Conservation (phyloP, 495 filamentous ascomycete species). For the Penicillium parvum region DNA sequence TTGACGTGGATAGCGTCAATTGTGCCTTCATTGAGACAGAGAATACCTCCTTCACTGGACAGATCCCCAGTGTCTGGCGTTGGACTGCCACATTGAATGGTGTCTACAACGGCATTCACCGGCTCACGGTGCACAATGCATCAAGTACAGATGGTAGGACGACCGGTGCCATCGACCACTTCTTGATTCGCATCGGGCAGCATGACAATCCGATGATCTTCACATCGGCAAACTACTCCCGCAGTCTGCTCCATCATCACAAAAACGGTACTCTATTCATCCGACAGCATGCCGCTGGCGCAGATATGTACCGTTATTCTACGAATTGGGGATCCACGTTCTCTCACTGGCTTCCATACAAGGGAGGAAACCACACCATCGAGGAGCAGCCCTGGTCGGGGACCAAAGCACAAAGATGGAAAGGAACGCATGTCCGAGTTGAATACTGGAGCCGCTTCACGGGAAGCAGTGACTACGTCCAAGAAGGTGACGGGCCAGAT, state of each 20-base stretch:
- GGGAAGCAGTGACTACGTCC: slow-evolving; percentile 60
- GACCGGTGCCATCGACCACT: slow-evolving; percentile 51
- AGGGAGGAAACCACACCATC: slow-evolving; percentile 44
- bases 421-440: slow-evolving; percentile 60
- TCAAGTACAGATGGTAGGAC: slow-evolving; percentile 28
- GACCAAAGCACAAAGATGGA: slow-evolving; percentile 57
- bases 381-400: slow-evolving; percentile 53
- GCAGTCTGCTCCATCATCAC: slow-evolving; percentile 40
- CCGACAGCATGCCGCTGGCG: slow-evolving; percentile 58
- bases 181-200: slow-evolving; percentile 54
- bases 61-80: slow-evolving; percentile 51
- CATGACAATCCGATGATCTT: slow-evolving; percentile 59
- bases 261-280: slow-evolving; percentile 44
- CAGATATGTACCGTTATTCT: slow-evolving; percentile 61
- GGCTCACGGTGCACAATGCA: slow-evolving; percentile 56
- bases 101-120: slow-evolving; percentile 63
- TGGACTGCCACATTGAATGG: slow-evolving; percentile 52
- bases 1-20: slow-evolving; percentile 38
- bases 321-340: slow-evolving; percentile 58
- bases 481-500: slow-evolving; percentile 53
- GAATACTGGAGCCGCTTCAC: slow-evolving; percentile 65
- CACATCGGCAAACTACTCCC: slow-evolving; percentile 54
- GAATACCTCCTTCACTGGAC: slow-evolving; percentile 36
- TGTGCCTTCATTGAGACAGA: slow-evolving; percentile 36
- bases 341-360: slow-evolving; percentile 56